Base-by-base conservation (phyloP, 192 early-diverging fungal species). In the Podila minutissima region DNA sequence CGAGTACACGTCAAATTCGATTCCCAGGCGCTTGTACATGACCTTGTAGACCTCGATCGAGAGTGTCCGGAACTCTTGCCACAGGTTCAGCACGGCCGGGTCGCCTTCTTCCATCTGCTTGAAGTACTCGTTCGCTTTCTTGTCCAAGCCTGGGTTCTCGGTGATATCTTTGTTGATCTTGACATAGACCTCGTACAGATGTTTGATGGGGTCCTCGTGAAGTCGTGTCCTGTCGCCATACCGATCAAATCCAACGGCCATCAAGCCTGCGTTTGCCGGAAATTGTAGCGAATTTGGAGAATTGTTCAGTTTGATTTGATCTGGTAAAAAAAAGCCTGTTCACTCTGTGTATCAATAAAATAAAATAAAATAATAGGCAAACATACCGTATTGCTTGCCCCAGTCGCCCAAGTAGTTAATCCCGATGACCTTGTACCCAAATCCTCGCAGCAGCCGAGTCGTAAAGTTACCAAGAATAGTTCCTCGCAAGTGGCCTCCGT, bases 401-500 rank as follows among this genome's bases (percentile, higher is more conserved):
- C 98, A 99, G 76, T 99, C 97, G 28, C 98, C 98, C 24, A 99
- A 83, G 79, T 99, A 97, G 85, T 99, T 99, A 74, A 98, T 95
- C 8, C 90, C 88, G 37, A 95, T 86, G 6, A 92, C 91, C 1
- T 92, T 90, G 84, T 93, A 95, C 26, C 96, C 97, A 68, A 90
- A 89, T 37, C 93, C 95, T 66, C 89, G 77, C 79, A 94, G 87
- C n/a, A 93, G 84, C 35, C 93, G 88, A 67, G 86, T 84, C 64
- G 96, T 86, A 86, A 96, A 95, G 83, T 95, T 94, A 31, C 98
- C 98, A 63, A 99, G 94, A 79, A 99, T 98, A 2, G 97, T 99
- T 61, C 94, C 94, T 62, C 96, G 90, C 74, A 99, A 85, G 85
- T 99, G 98, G 1, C 98, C 98, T 62, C 92, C 95, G 83, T 99